Evolutionary conservation across 2,329 filamentous ascomycete genomes (phyloP), one percentile per base, ranked within the genome.

Genomic region (Xylaria sp.): DNA sequence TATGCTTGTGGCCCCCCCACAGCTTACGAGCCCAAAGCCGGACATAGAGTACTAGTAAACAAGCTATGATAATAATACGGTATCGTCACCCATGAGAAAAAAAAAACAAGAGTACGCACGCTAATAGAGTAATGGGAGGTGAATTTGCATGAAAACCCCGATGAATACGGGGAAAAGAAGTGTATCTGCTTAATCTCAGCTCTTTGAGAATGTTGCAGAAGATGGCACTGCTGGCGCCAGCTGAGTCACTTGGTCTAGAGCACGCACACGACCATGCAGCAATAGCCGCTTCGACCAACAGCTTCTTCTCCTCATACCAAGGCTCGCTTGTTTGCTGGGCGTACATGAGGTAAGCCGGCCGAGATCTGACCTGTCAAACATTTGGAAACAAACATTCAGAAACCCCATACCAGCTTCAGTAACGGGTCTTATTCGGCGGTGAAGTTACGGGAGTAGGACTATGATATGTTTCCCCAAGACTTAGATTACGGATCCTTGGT

Each of bases 261-360:
- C 27, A 48, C 25, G 35, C 44, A 40, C 61, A 65, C 32, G 40
- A 57, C 55, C 40, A 44, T 60, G 50, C 48, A 57, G 64, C 47
- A 29, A 12, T 23, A 29, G 29, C 27, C 55, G 25, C 23, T 42
- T 48, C 21, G 21, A 60, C 27, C 60, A 50, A 55, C 37, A 23
- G 35, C 21, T 63, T 27, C 23, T 25, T 44, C 12, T 37, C 48
- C 9, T 42, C 29, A 27, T 40, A 47, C 32, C 47, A 18, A 55
- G 32, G 35, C 16, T 27, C 23, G 27, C 40, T 13, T 27, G 40
- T 32, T 40, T 5, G 32, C 16, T n/a, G 18, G 13, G 40, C 18
- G 21, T 16, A 48, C 29, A 44, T 58, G 50, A 58, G 47, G 54
- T 48, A 47, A 67, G 54, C 47, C 48, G 23, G 27, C 16, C 51